These are phyloP conservation scores for Trichothecium sympodiale DNA, from an alignment of 2,329 filamentous ascomycete genomes.

Conservation along the genomic window DNA sequence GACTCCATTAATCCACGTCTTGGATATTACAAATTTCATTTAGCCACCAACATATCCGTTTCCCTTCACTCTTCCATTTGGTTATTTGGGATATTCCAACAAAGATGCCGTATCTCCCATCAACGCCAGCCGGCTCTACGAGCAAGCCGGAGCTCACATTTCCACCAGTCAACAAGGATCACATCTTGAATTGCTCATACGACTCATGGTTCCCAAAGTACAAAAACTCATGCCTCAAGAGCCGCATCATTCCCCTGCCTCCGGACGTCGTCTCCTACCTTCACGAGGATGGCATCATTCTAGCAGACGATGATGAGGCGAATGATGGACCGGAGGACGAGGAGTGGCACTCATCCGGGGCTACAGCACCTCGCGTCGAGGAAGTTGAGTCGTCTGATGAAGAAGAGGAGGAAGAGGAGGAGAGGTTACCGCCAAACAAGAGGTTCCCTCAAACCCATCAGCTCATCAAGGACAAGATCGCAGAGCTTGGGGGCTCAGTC, in stretches of 20 bases:
- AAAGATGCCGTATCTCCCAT: conserved; percentile 24
- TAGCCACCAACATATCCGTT: background rate
- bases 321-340: conserved; percentile 44
- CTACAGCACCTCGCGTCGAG: conserved; percentile 13
- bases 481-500: conserved; percentile 73
- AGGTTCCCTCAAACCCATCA: conserved; percentile 64
- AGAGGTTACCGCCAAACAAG: conserved; percentile 36
- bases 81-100: background rate
- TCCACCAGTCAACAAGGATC: conserved; percentile 70
- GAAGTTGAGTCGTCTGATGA: conserved; percentile 35
- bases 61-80: too few species aligned
- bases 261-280: conserved; percentile 74
- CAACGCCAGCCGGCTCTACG: conserved; percentile 6
- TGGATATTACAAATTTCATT: background rate
- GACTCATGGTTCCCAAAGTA: conserved; percentile 86
- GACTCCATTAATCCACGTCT: too few species aligned
- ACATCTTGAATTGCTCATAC: conserved; percentile 92
- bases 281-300: conserved; percentile 81
- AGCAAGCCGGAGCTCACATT: conserved; percentile 45
- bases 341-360: conserved; percentile 29
- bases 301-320: conserved; percentile 56
- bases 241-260: conserved; percentile 69
- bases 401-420: conserved; percentile 34
- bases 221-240: conserved; percentile 71
- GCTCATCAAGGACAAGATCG: conserved; percentile 64